A percentile compares a stretch with the other conserved stretches of the same genome.
Conservation (phyloP, 1,284 basidiomycete genomes). For the Pisolithus thermaeus region DNA sequence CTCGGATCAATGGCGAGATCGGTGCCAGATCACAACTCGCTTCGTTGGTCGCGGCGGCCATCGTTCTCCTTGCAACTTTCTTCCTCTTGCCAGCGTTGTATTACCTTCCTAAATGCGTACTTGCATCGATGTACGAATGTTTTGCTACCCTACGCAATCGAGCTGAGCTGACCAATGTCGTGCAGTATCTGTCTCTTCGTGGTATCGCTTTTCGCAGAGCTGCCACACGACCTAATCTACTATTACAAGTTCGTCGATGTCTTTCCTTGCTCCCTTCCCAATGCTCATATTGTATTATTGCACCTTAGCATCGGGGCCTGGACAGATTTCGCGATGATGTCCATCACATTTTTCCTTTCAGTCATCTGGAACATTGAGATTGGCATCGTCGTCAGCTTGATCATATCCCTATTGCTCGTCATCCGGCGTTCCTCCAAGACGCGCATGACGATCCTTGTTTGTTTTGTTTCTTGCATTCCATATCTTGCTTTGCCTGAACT, state of each 20-base stretch:
- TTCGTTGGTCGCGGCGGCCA: conserved; percentile 67
- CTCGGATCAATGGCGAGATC: conserved; percentile 80
- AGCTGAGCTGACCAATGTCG: conserved; percentile 5
- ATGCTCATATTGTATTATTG: background rate
- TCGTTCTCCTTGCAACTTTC: conserved; percentile 81
- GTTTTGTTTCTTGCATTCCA: conserved; percentile 9
- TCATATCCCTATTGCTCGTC: conserved; percentile 82
- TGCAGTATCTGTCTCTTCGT: conserved; percentile 76
- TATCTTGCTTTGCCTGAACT: background rate
- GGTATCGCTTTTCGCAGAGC: conserved; percentile 78
- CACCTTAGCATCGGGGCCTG: conserved; percentile 72
- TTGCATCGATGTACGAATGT: conserved; percentile 65
- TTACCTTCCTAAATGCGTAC: conserved; percentile 76
- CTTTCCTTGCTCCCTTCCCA: conserved; percentile 2
- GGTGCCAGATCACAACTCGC: conserved; percentile 88
- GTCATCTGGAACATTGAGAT: conserved; percentile 78
- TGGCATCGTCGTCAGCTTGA: conserved; percentile 79
- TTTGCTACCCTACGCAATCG: background rate
- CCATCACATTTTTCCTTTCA: conserved; percentile 77
- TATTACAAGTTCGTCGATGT: conserved; percentile 63
- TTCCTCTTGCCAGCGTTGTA: conserved; percentile 79
- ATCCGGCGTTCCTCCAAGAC: conserved; percentile 81
- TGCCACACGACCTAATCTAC: conserved; percentile 80
- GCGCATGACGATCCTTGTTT: conserved; percentile 63
- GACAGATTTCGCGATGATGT: conserved; percentile 81